These are phyloP conservation scores for Penicillium sp. DNA, from an alignment of 2,329 filamentous ascomycete genomes.

Conservation along the genomic window DNA sequence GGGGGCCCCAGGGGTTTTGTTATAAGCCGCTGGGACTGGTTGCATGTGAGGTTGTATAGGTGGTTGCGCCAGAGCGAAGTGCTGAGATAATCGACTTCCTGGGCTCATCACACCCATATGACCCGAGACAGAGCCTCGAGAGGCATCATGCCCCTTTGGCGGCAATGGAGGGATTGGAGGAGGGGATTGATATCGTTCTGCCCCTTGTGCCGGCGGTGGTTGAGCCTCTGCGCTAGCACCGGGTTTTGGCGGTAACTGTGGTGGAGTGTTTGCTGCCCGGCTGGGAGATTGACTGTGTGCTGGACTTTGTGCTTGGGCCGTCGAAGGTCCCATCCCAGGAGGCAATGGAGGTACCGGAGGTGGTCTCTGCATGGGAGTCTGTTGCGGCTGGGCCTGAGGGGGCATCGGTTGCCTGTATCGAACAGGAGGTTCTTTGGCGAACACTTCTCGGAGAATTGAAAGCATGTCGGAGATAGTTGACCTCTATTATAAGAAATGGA, in stretches of 20 bases:
- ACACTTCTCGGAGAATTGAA: conserved; percentile 80
- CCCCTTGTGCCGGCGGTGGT: conserved; percentile 24
- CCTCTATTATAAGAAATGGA: conserved; percentile 60
- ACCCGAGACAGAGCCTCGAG: conserved; percentile 22
- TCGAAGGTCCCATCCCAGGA: conserved; percentile 61
- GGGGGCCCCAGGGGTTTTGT: conserved; percentile 9
- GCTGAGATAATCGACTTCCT: conserved; percentile 30
- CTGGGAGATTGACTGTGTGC: conserved; percentile 37
- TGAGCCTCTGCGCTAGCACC: conserved; percentile 29
- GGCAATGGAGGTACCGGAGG: conserved; percentile 72
- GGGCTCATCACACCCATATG: conserved; percentile 21
- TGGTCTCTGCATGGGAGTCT: conserved; percentile 59
- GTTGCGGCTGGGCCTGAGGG: conserved; percentile 41
- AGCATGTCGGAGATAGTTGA: conserved; percentile 84
- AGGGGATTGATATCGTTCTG: conserved; percentile 39
- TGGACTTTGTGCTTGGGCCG: conserved; percentile 32
- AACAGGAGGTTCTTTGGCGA: conserved; percentile 93
- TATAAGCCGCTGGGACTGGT: conserved; percentile 13
- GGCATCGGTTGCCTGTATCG: conserved; percentile 65
- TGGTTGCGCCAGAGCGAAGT: conserved; percentile 22
- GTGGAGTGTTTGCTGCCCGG: conserved; percentile 33
- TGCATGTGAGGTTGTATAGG: conserved; percentile 12
- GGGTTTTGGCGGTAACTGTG: conserved; percentile 48
- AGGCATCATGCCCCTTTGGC: conserved; percentile 37
- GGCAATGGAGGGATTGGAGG: conserved; percentile 49